Evolutionary conservation across 768 basidiomycete genomes (phyloP).

Genomic region (Rhodocollybia butyracea): DNA sequence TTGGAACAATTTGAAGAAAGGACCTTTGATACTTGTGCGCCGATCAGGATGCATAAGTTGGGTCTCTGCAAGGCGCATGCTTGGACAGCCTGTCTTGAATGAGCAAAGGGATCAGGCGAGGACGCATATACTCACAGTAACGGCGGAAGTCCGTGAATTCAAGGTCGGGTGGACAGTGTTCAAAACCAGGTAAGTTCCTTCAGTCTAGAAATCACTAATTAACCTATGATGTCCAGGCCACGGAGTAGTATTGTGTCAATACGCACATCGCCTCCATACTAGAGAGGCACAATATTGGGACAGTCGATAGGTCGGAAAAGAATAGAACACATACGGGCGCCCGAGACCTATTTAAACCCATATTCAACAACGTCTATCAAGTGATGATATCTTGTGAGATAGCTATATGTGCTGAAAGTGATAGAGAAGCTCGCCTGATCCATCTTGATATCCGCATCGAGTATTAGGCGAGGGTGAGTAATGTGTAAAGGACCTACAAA

Average conservation of each 20-base stretch:
- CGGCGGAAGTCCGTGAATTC: conserved; percentile 24
- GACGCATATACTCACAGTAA: conserved; percentile 22
- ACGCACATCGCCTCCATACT: conserved; percentile 3
- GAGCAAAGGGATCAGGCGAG: not conserved
- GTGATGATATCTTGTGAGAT: not conserved
- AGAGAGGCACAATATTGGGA: not conserved
- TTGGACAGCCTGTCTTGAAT: not conserved
- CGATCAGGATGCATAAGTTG: conserved; percentile 21
- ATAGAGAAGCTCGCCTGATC: conserved; percentile 4
- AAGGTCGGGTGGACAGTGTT: conserved; percentile 19
- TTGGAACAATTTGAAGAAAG: not conserved
- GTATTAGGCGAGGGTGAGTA: conserved; percentile 9
- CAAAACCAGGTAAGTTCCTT: not conserved
- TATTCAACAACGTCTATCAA: conserved; percentile 9
- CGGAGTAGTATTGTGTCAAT: too few relatives aligned
- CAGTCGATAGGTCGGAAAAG: not conserved
- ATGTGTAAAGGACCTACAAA: conserved; percentile 12
- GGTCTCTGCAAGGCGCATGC: conserved; percentile 6
- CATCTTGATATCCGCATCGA: conserved; percentile 7
- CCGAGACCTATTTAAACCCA: conserved; percentile 3
- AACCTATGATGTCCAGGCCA: not conserved
- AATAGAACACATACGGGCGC: conserved; percentile 10
- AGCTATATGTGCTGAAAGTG: not conserved
- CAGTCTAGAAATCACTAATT: not conserved
- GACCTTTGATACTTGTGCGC: not conserved